phyloP scores from a whole-genome alignment of 2,329 filamentous ascomycete genomes.

The Venturia nashicola region DNA sequence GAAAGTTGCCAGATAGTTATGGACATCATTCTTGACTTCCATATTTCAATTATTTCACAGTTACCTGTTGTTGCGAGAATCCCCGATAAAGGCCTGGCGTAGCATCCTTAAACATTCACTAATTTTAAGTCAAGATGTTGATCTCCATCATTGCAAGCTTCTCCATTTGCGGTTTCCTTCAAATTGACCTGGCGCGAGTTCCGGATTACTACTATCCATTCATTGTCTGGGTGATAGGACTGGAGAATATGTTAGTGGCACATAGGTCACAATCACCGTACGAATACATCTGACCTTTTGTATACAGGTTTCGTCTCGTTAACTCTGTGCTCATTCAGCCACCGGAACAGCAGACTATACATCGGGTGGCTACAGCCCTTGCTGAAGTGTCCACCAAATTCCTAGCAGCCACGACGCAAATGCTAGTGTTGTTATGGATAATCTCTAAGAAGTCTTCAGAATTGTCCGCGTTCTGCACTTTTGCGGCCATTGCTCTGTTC shows the following conservation, averaged over 20 bases:
- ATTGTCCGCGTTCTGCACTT: conserved; percentile 63
- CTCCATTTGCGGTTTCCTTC: conserved; percentile 63
- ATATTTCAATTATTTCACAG: too few relatives aligned
- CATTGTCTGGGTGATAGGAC: conserved; percentile 62
- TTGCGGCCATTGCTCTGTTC: conserved; percentile 60
- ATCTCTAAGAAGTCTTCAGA: conserved; percentile 56
- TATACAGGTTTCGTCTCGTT: conserved; percentile 49
- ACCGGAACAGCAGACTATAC: conserved; percentile 53
- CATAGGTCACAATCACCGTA: conserved; percentile 13
- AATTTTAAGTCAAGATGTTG: conserved; percentile 32
- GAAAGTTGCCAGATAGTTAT: not conserved
- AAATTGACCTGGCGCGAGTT: conserved; percentile 63
- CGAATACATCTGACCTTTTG: conserved; percentile 16
- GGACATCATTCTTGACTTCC: too few relatives aligned
- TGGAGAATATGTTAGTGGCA: conserved; percentile 52
- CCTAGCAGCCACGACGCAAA: conserved; percentile 55
- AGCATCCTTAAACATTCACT: not conserved
- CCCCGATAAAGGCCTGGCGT: not conserved
- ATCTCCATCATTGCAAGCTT: conserved; percentile 69
- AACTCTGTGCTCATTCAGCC: conserved; percentile 65
- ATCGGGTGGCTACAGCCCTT: conserved; percentile 60
- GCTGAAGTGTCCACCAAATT: conserved; percentile 61
- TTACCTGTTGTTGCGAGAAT: too few relatives aligned
- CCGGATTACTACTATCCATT: conserved; percentile 64
- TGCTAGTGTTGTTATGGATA: conserved; percentile 51